These are phyloP conservation scores for Candida nonsorbophila DNA, from an alignment of 805 yeast species.

Conservation along the genomic window DNA sequence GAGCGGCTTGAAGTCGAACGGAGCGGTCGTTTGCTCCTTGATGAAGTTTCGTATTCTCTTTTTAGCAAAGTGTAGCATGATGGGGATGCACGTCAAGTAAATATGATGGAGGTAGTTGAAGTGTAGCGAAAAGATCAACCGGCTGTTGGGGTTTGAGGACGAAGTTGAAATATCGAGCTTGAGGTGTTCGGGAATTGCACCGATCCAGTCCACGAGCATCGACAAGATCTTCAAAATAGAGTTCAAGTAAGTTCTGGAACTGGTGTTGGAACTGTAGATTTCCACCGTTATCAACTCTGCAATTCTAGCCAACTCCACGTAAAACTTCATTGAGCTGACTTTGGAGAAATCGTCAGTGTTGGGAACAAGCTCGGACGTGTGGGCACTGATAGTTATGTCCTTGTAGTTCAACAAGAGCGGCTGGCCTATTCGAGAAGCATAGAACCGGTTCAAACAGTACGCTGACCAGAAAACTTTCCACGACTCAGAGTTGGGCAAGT, in stretches of 20 bases:
- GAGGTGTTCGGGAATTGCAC: constrained; percentile 13
- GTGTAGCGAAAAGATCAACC: constrained; percentile 19
- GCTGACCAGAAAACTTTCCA: constrained; percentile 20
- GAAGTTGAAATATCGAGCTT: constrained; percentile 10
- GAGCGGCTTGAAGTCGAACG: constrained; percentile 2
- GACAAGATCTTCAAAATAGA: constrained; percentile 11
- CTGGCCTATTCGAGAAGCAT: constrained; percentile 18
- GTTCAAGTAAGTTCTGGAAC: constrained; percentile 12
- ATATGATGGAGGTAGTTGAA: constrained; percentile 24
- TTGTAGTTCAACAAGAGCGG: constrained; percentile 15
- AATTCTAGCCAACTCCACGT: constrained; percentile 18
- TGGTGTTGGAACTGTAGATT: constrained; percentile 12
- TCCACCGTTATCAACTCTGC: constrained; percentile 17
- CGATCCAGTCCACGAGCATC: constrained; percentile 16
- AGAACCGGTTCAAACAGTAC: constrained; percentile 21
- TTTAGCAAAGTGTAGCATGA: constrained; percentile 16
- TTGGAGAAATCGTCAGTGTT: constrained; percentile 8
- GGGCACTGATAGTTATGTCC: constrained; percentile 12
- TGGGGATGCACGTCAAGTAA: constrained; percentile 20
- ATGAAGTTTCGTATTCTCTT: constrained; percentile 10
- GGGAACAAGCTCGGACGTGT: background rate
- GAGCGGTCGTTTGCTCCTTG: background rate
- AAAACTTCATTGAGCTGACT: constrained; percentile 12
- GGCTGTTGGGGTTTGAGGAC: constrained; percentile 6
- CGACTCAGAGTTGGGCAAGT: too few relatives aligned